Conservation (phyloP, 192 early-diverging fungal genomes). For the Rhizophagus clarus region DNA sequence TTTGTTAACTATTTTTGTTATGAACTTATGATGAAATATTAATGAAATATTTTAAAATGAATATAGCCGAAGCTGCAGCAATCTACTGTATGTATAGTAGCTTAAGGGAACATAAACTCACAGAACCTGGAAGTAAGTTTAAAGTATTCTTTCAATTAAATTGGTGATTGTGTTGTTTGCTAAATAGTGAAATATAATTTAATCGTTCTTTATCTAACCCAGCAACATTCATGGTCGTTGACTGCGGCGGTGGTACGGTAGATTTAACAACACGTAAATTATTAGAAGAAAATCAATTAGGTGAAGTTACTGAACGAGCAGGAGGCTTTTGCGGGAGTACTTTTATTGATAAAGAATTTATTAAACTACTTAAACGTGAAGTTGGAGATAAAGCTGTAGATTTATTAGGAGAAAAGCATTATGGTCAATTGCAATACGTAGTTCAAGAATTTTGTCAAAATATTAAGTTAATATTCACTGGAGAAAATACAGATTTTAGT, state of each 20-base stretch:
- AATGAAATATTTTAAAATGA: too few species aligned
- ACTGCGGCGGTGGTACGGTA: slow-evolving; percentile 60
- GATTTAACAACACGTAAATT: slow-evolving; percentile 47
- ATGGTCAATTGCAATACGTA: slow-evolving; percentile 16
- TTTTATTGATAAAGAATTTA: slow-evolving; percentile 20
- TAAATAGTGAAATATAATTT: too few species aligned
- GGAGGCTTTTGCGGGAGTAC: background rate
- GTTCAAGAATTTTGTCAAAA: background rate
- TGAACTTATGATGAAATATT: too few species aligned
- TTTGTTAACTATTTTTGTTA: too few species aligned
- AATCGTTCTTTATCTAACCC: background rate
- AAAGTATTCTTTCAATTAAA: too few species aligned
- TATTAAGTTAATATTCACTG: background rate
- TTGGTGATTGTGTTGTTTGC: background rate
- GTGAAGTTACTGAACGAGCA: background rate
- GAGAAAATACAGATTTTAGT: background rate
- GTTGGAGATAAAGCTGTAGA: background rate
- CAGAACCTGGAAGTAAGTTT: background rate
- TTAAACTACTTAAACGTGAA: slow-evolving; percentile 1
- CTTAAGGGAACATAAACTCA: background rate
- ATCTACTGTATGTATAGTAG: too few species aligned
- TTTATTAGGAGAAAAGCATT: background rate
- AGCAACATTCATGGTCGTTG: slow-evolving; percentile 58
- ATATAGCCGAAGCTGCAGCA: too few species aligned
- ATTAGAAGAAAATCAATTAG: background rate